Evolutionary conservation across 495 filamentous ascomycete genomes (phyloP).

Genomic region (Pseudomonodictys pantanalensis): DNA sequence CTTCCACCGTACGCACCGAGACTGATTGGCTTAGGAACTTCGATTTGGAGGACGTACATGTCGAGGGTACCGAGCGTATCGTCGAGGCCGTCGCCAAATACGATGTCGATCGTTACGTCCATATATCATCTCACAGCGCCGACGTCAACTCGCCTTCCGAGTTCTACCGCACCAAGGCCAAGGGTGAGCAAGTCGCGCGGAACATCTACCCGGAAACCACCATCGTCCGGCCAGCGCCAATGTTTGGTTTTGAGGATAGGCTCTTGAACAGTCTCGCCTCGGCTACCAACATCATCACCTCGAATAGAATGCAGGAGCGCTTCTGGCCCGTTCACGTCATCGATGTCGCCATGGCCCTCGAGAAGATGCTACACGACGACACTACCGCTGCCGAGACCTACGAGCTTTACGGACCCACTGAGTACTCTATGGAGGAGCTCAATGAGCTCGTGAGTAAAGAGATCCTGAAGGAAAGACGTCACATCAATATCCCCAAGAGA

Average conservation of each 20-base stretch:
- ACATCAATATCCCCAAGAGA: slow-evolving; percentile 86
- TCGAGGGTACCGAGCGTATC: slow-evolving; percentile 93
- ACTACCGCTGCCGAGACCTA: slow-evolving; percentile 84
- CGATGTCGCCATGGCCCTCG: slow-evolving; percentile 84
- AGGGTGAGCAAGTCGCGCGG: slow-evolving; percentile 76
- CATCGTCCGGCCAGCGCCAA: slow-evolving; percentile 88
- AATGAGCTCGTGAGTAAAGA: slow-evolving; percentile 83
- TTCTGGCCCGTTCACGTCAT: slow-evolving; percentile 79
- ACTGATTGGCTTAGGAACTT: too few species aligned
- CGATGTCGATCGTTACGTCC: slow-evolving; percentile 94
- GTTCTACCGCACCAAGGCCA: slow-evolving; percentile 86
- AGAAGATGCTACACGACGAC: slow-evolving; percentile 86
- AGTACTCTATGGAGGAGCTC: slow-evolving; percentile 87
- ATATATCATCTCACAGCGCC: slow-evolving; percentile 94
- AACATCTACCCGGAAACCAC: slow-evolving; percentile 97
- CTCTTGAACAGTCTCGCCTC: slow-evolving; percentile 83
- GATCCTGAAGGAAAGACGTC: slow-evolving; percentile 82
- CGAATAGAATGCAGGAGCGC: slow-evolving; percentile 89
- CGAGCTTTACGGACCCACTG: slow-evolving; percentile 90
- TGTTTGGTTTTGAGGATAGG: slow-evolving; percentile 93
- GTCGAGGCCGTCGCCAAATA: slow-evolving; percentile 96
- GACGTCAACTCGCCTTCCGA: slow-evolving; percentile 74
- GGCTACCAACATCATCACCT: slow-evolving; percentile 73
- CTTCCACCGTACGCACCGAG: too few species aligned
- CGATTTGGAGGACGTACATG: slow-evolving; percentile 83